Conservation (phyloP, 78 protist species). For the Dictyostelium intermedium region DNA sequence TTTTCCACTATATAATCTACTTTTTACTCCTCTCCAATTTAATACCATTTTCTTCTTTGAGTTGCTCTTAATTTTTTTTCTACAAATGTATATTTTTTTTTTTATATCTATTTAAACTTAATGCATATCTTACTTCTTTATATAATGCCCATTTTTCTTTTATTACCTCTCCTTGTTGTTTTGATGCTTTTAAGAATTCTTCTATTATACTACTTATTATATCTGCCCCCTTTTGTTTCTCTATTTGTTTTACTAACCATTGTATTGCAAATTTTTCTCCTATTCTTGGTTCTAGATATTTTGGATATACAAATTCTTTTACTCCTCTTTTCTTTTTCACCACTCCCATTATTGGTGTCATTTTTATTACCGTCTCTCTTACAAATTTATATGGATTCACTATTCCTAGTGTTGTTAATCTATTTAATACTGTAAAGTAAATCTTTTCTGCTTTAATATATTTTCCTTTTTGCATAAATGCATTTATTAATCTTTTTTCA, state of each 20-base stretch:
- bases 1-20: conserved; percentile 5
- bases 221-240: not conserved
- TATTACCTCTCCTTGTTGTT: not conserved
- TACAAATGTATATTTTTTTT: not conserved
- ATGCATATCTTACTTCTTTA: not conserved
- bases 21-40: conserved; percentile 7
- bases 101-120: not conserved
- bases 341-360: not conserved
- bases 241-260: not conserved
- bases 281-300: not conserved
- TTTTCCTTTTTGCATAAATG: conserved; percentile 26
- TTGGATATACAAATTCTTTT: not conserved
- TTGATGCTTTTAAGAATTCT: not conserved
- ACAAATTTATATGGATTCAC: not conserved
- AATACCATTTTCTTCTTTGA: not conserved
- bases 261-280: not conserved
- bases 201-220: not conserved
- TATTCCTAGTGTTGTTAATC: not conserved
- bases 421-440: not conserved
- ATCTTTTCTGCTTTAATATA: not conserved
- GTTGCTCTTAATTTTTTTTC: not conserved
- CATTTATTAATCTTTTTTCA: conserved; percentile 4
- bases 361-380: not conserved
- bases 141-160: conserved; percentile 11
- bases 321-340: not conserved